Base-by-base conservation (phyloP, 1,284 basidiomycete genomes). In the Boletus semigastroideus region DNA sequence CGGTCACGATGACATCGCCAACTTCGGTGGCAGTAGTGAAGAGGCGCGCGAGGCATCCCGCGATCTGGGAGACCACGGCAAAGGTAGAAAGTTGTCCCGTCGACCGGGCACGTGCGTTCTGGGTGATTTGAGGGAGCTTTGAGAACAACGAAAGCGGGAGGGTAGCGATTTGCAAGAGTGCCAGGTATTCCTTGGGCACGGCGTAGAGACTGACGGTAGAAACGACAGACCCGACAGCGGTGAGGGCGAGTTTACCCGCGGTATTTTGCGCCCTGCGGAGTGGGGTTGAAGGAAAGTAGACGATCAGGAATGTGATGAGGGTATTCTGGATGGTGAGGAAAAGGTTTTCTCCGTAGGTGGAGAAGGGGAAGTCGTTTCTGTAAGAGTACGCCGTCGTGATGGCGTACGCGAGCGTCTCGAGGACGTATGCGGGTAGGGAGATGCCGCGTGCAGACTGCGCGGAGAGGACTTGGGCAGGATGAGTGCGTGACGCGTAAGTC, bases 311-410 rank as follows among this genome's bases (percentile, higher is more conserved):
- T 28, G 88, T 91, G 68, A 94, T 90, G 70, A 88, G 59, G 58
- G 86, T 76, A 72, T 94, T 94, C 69, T 94, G 92, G 42, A 92
- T 63, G 22, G 90, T 86, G 49, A 96, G 79, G 79, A 94, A 94
- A 55, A 92, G 69, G 74, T 94, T 95, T 70, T 96, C 93, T 64
- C 95, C 95, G 59, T 97, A 98, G 1, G 95, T 97, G 34, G 90
- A 93, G 77, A 97, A 95, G 1, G 95, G 93, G 68, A 95, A 94
- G 20, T 76, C 70, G 65, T 90, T 87, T 37, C 92, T 79, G 56
- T 84, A 84, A 4, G 92, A 88, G 72, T 98, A 98, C n/a, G 82
- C 81, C 37, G 92, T 79, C 0, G 85, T 92, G 65, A 97, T 92
- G 37, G 87, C 88, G 64, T 95, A 96, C 0, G 91, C 80, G 16